Evolutionary conservation across 2,329 filamentous ascomycete species (phyloP), one percentile per base, ranked within the genome.

Genomic region (Hyphodiscus sp.): DNA sequence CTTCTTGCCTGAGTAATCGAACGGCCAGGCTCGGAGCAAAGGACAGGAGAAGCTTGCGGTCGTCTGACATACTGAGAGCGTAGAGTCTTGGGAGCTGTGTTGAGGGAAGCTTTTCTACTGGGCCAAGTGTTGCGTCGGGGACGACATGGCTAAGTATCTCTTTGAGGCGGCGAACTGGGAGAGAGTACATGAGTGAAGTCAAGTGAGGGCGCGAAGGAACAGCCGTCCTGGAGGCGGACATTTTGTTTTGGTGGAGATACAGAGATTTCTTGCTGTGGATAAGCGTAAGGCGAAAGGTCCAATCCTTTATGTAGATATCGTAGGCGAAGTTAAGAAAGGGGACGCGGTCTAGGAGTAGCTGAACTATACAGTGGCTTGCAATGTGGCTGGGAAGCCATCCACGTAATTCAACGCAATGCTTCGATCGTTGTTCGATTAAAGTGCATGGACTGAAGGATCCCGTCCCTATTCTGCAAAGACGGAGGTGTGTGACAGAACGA

Each of bases 1-100:
- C 51, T 52, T 68, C 67, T 46, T 67, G 64, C 49, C 67, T 56
- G 29, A 68, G 55, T 18, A 68, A 48, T n/a, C 65, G 58, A 1
- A 65, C 58, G 11, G 60, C 49, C 15, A 64, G 55, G 47, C 58
- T 63, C 47, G 65, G 65, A 4, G 63, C 61, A 41, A 63, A 62
- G 1, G 63, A 62, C 10, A 67, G 57, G 11, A 68, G 52, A 7
- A 68, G 56, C 30, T 63, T 59, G 38, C 54, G 53, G 30, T 60
- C 58, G 49, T 66, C 60, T 8, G 64, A 67, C 64, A 68, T 66
- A 46, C 53, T 63, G 51, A 68, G 58, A 16, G 50, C 55, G 45
- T 66, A 68, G 20, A 68, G 56, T 54, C 65, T 62, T 45, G 64
- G 46, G n/a, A 68, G 61, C 44, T 66, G 63, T 2, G 61, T 58